A percentile compares a stretch with the other conserved stretches of the same genome.
Evolutionary conservation across 164 flowering plant species (phyloP).

Genomic region (Magnolia sinica): DNA sequence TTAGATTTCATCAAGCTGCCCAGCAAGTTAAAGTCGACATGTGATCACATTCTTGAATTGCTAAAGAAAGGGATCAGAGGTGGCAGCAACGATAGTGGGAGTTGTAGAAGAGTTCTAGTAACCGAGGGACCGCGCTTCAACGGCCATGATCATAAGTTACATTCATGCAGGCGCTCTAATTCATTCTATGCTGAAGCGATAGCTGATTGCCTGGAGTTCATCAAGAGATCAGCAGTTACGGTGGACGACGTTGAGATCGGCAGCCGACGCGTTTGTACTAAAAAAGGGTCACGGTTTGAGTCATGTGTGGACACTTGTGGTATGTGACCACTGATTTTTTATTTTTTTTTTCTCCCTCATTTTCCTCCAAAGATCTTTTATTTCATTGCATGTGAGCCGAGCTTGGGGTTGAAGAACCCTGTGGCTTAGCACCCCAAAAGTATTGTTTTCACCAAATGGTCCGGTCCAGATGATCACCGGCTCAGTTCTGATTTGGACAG

Average conservation of each 20-base stretch:
- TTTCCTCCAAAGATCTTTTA: too few species aligned
- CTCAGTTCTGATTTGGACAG: too few species aligned
- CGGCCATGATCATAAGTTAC: slow-evolving; percentile 16
- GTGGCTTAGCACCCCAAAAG: too few species aligned
- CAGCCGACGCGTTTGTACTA: not conserved
- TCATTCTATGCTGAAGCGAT: slow-evolving; percentile 75
- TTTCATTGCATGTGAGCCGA: not conserved
- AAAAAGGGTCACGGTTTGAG: not conserved
- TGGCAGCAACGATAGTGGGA: slow-evolving; percentile 4
- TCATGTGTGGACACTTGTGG: not conserved
- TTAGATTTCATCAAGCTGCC: slow-evolving; percentile 32
- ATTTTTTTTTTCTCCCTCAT: not conserved
- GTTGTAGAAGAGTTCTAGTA: not conserved
- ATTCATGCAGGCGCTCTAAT: slow-evolving; percentile 43
- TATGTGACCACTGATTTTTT: not conserved
- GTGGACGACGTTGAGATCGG: slow-evolving; percentile 13
- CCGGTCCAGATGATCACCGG: too few species aligned
- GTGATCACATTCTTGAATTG: slow-evolving; percentile 20
- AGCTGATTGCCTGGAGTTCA: slow-evolving; percentile 78
- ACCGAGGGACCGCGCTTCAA: not conserved
- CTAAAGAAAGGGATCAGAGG: slow-evolving; percentile 16
- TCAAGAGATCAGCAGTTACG: slow-evolving; percentile 46
- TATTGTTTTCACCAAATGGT: too few species aligned
- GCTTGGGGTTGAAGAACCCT: not conserved
- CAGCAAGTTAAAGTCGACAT: slow-evolving; percentile 33